Evolutionary conservation across 1,284 basidiomycete genomes (phyloP).

Genomic region (Hymenochaete sp.): DNA sequence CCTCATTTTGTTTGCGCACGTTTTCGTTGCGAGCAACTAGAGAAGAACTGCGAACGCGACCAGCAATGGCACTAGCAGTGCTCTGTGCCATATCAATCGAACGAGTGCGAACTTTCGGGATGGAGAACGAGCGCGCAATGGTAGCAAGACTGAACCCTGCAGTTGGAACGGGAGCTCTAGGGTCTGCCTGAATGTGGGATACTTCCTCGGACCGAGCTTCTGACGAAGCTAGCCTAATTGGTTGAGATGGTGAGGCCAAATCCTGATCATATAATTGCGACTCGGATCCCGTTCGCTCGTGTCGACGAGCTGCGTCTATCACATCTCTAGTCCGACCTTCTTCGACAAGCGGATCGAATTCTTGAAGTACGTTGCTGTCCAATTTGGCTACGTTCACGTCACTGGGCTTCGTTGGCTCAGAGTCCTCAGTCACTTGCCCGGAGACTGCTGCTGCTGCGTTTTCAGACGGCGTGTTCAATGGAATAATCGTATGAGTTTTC

Average conservation of each 20-base stretch:
- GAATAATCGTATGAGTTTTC: too few species aligned
- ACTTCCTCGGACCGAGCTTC: conserved; percentile 4
- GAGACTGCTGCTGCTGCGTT: too few species aligned
- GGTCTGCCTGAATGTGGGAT: conserved; percentile 8
- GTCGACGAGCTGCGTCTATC: too few species aligned
- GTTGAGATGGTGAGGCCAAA: conserved; percentile 39
- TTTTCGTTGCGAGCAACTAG: background rate
- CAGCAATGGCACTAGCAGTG: conserved; percentile 45
- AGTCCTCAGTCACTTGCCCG: too few species aligned
- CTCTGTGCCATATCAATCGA: conserved; percentile 49
- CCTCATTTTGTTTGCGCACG: background rate
- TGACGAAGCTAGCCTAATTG: conserved; percentile 26
- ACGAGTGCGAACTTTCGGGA: conserved; percentile 43
- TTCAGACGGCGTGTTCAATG: too few species aligned
- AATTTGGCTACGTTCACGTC: too few species aligned
- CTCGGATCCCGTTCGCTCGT: conserved; percentile 47
- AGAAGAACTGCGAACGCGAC: conserved; percentile 33
- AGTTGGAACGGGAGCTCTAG: conserved; percentile 22
- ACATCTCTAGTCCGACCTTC: too few species aligned
- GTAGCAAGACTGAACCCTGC: conserved; percentile 51
- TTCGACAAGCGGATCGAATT: conserved; percentile 71
- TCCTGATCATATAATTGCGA: conserved; percentile 51
- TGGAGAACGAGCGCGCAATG: conserved; percentile 53
- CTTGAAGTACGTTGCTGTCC: conserved; percentile 44
- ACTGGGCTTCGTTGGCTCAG: too few species aligned